Evolutionary conservation across 305 asterid species (phyloP), one percentile per base, ranked within the genome.

Genomic region (Withania somnifera): DNA sequence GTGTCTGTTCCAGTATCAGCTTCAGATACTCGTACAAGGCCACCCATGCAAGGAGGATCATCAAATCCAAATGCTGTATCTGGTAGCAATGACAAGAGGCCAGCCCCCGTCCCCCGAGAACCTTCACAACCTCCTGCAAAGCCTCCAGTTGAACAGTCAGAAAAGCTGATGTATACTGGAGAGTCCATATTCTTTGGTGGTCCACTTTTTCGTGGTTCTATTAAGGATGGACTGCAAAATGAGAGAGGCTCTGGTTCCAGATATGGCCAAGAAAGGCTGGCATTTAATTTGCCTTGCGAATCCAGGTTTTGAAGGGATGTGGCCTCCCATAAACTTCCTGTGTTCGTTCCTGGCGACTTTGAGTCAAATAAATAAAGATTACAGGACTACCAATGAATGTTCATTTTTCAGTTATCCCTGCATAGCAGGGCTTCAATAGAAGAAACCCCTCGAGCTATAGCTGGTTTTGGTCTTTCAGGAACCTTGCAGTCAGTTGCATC

Each of bases 181-280:
- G 97, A 96, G 71, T 92, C 98, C 28, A 96, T 96, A 79, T 96
- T 96, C 87, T 96, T 94, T 20, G 98, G 99, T 9, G 98, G 99
- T 22, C 99, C 99, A 26, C 98, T 94, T 84, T 84, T 92, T 40
- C 86, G 90, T 28, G 97, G 91, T 82, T 94, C 95, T 2, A 85
- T 84, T 42, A 90, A 90, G 84, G 94, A 87, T 14, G 90, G 88
- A 13, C 60, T 76, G 82, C 89, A 79, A 86, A 87, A 86, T 60
- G 97, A 87, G 54, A 90, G 87, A 32, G 91, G 83, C 66, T 86
- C 90, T 5, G 81, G 86, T 75, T 83, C 86, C 17, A 84, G 88
- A 85, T 92, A 88, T 4, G 89, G 88, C 19, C 91, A 81, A 58
- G 94, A 89, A 26, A 88, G 85, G 85, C 81, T 83, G 68, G 80